Base-by-base conservation (phyloP, 176 grass and related monocot species). In the Bonia amplexicaulis region DNA sequence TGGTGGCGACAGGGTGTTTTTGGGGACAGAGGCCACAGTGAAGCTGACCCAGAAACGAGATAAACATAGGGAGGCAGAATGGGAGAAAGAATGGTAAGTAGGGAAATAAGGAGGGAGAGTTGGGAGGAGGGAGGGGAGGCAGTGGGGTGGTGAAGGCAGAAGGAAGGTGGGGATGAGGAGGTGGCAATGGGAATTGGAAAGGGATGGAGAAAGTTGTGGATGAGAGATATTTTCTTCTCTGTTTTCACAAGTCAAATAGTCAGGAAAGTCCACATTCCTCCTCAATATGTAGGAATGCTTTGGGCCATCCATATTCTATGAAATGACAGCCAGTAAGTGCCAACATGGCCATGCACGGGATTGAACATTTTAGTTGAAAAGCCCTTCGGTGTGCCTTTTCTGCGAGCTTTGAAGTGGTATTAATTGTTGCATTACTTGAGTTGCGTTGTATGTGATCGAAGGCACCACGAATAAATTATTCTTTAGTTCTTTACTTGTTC, bases 291-390 rank as follows among this genome's bases (percentile, higher is more conserved):
- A 78, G 59, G 41, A 46, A 20, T 29, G 27, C 29, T 65, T 64
- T 26, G 42, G 15, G 10, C 41, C 17, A 16, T 78, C 48, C 2
- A 80, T 54, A 1, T 81, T 68, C 46, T 69, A 40, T 81, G 78
- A 81, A 69, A 81, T 17, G 65, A 54, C 23, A 69, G 9, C 78
- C 33, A 71, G 66, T 71, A 82, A 58, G 25, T 82, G 37, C 23
- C 22, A 71, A 23, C 51, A 58, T 81, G 66, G 42, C 33, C 35
- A 69, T 81, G 31, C 39, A 7, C 0, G 10, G 47, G 13, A 40
- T 44, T 81, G 49, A 79, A 79, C 25, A 65, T 26, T 47, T 46
- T 81, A 78, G 16, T 33, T 59, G 2, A 46, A 66, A 74, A n/a
- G 9, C 11, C 39, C 33, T 40, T 71, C 14, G 13, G 10, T 16